Evolutionary conservation across 2,329 filamentous ascomycete genomes (phyloP), one percentile per base, ranked within the genome.

Genomic region (Grosmannia huntii): DNA sequence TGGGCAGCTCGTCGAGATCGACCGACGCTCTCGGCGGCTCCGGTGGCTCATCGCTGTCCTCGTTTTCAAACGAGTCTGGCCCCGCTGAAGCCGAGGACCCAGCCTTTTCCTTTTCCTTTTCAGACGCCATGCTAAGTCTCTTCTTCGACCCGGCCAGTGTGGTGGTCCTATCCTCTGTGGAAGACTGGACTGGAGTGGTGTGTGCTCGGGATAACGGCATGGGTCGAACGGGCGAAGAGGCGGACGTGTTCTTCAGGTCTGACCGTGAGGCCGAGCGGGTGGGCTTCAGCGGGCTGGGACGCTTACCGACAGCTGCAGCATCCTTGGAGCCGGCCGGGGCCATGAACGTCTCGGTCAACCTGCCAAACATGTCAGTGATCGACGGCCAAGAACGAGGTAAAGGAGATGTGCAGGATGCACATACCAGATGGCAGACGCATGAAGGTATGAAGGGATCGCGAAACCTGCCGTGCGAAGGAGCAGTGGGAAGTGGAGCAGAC

Each of bases 1-100:
- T 94, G 16, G 94, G 94, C 49, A 99, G 82, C 67, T 96, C 88
- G 65, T 95, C 89, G 62, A 94, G 85, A 59, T 89, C 85, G 62
- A 89, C 81, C 4, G 87, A 83, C 25, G 75, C 73, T 60, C 80
- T 69, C 0, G 75, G 75, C 2, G 70, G 65, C 61, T 82, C 79
- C 5, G 71, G 60, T 28, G 69, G 65, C 23, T 81, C 75, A 27
- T 81, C 77, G 38, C 68, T 68, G 36, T 74, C 70, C 21, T 71
- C 70, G 33, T 71, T 69, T 5, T 81, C 79, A 64, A 82, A 82
- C 7, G 76, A 71, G 65, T 79, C 77, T 9, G 71, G 70, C 28
- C 66, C 68, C 59, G 70, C 33, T 1, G 49, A 16, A 2, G n/a
- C 56, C 2, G 48, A n/a, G 7, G 4, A 10, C 16, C 10, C 66